Evolutionary conservation across 345 rosid species (phyloP), one percentile per base, ranked within the genome.

Genomic region (Murraya paniculata): DNA sequence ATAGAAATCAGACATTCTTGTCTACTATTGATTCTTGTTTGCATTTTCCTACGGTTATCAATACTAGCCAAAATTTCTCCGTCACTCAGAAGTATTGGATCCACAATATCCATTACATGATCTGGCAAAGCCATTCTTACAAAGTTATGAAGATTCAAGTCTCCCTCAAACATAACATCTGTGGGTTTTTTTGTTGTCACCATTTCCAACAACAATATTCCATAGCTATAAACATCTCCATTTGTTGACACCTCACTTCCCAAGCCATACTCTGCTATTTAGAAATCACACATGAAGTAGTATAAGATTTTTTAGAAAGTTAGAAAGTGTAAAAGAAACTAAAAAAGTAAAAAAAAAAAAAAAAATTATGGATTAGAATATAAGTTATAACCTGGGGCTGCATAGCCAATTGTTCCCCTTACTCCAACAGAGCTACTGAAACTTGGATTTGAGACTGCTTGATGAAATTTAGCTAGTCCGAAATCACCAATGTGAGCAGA

Each of bases 161-260:
- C 74, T 5, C 81, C 89, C 3, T 39, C 45, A 71, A 84, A 84
- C 59, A 64, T 55, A 6, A 60, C 41, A 22, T 82, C 74, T 0
- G 79, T 84, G 9, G 85, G 84, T 18, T 58, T 71, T 66, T 79
- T 65, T 31, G 82, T 68, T 1, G 78, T 74, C 56, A 86, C 65
- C 73, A 84, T 64, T 79, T 86, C 80, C 4, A 82, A 22, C 59
- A 84, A n/a, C 10, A 84, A 48, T 4, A 86, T 80, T 1, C 85
- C 85, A 50, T 45, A 86, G 18, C 85, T 80, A 14, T 82, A 80
- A 27, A 86, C 75, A 68, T 86, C 84, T 0, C 85, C 84, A 5
- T 18, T 24, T 0, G 68, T 62, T 4, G 85, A 80, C 16, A 69
- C 72, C 45, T 10, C 53, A 1, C 78, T 73, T 53, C 89, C 85